Evolutionary conservation across 768 basidiomycete species (phyloP), one percentile per base, ranked within the genome.

Genomic region (Candolleomyces eurysporus): DNA sequence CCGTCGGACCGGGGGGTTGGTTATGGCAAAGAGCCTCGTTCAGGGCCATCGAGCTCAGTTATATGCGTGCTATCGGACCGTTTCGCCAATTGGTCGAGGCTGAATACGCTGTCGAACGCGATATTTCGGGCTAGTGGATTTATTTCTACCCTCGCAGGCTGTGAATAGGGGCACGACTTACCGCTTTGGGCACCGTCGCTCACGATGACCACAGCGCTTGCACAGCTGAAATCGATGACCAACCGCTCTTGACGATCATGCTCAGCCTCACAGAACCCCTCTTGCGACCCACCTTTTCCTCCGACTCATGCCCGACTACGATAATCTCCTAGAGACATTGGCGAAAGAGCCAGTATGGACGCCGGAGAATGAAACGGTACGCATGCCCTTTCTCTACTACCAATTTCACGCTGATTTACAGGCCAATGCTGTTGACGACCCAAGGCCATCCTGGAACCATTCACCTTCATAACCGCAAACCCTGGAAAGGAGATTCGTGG

Each of bases 401-500:
- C 39, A 13, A 11, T 17, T 31, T 19, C 21, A 14, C 16, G 19
- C n/a, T 16, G 7, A 17, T 42, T 59, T 26, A 26, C 26, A 26
- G 45, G 48, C 26, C 16, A 40, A 14, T 26, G 36, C 36, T n/a
- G 30, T 52, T 19, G 46, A 58, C 59, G 48, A 42, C 14, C 32
- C 40, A 21, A 75, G 82, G 76, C 78, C 2, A 69, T 98, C 6
- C 80, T 96, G 7, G 96, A 98, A 71, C 96, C 96, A 0, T 98
- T 86, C 72, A 84, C 84, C 0, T 97, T 96, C 73, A 84, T 92
- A 48, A 84, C 85, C 8, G 84, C 89, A 2, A 89, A 88, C 60
- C 93, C 93, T 0, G 96, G 97, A 14, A 98, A 98, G 73, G 96
- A 98, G 61, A 89, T 98, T 63, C 87, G 97, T 11, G 79, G 87